phyloP scores from a whole-genome alignment of 352 stramenopile genomes.

The Globisporangium nunn region DNA sequence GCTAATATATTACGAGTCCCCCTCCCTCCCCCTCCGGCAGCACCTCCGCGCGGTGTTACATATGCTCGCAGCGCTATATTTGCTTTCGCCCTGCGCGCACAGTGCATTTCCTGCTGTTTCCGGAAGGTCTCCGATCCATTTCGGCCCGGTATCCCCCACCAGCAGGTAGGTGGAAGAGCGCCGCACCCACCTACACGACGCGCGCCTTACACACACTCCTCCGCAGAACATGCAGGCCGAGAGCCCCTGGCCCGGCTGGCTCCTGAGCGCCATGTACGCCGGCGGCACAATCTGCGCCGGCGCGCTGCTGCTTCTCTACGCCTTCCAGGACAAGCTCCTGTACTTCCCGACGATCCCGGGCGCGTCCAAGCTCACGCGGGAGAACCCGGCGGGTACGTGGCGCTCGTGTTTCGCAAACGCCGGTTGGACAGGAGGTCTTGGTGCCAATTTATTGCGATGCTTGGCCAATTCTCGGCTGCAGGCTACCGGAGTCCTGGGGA shows the following conservation, averaged over 20 bases:
- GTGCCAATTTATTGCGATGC: too few species aligned
- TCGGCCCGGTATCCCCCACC: too few species aligned
- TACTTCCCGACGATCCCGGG: conserved; percentile 81
- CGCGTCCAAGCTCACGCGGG: conserved; percentile 69
- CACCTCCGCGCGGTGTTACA: neutral
- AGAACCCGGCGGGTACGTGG: conserved; percentile 58
- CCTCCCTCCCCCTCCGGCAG: neutral
- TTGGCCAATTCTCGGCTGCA: conserved; percentile 6
- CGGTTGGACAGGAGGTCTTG: too few species aligned
- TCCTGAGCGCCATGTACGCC: conserved; percentile 57
- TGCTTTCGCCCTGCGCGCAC: too few species aligned
- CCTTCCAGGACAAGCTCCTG: conserved; percentile 77
- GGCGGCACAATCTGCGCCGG: conserved; percentile 49
- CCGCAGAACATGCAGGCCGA: conserved; percentile 25
- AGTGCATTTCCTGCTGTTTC: too few species aligned
- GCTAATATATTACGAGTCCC: neutral
- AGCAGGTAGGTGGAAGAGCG: neutral
- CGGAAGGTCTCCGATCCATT: too few species aligned
- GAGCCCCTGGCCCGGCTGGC: conserved; percentile 43
- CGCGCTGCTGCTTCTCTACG: conserved; percentile 64
- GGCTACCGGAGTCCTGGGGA: conserved; percentile 86
- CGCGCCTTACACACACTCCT: neutral
- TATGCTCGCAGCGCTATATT: neutral
- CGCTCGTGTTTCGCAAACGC: neutral
- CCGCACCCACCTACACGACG: neutral